Evolutionary conservation across 1,139 yeast genomes (phyloP).

Genomic region (Scheffersomyces titani): DNA sequence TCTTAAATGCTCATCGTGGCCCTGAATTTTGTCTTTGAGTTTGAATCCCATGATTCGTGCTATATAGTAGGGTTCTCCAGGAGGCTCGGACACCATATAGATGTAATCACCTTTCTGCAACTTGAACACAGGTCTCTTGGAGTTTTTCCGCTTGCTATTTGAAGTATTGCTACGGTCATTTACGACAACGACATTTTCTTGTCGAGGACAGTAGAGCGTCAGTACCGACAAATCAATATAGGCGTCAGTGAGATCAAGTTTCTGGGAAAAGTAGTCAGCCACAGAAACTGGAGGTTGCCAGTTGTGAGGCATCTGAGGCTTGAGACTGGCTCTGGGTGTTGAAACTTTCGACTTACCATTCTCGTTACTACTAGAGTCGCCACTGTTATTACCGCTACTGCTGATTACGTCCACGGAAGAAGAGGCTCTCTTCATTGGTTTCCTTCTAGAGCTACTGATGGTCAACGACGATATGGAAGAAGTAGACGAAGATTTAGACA

Average conservation of each 20-base stretch:
- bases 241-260: constrained; percentile 35
- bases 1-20: not conserved
- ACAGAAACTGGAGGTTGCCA: constrained; percentile 41
- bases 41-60: constrained; percentile 84
- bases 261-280: constrained; percentile 39
- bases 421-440: constrained; percentile 4
- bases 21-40: constrained; percentile 22
- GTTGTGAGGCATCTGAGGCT: constrained; percentile 30
- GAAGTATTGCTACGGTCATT: constrained; percentile 6
- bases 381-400: not conserved
- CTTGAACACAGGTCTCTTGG: constrained; percentile 19
- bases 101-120: constrained; percentile 64
- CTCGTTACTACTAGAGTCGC: not conserved
- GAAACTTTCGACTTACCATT: not conserved
- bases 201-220: constrained; percentile 38
- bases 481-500: not conserved
- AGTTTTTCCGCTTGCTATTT: constrained; percentile 16
- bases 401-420: not conserved
- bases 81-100: constrained; percentile 88
- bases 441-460: constrained; percentile 4
- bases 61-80: constrained; percentile 91
- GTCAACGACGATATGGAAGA: not conserved
- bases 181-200: constrained; percentile 12
- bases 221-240: constrained; percentile 33
- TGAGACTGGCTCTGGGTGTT: not conserved